These are phyloP conservation scores for Russula lepida DNA, from an alignment of 768 basidiomycete species.

Conservation along the genomic window DNA sequence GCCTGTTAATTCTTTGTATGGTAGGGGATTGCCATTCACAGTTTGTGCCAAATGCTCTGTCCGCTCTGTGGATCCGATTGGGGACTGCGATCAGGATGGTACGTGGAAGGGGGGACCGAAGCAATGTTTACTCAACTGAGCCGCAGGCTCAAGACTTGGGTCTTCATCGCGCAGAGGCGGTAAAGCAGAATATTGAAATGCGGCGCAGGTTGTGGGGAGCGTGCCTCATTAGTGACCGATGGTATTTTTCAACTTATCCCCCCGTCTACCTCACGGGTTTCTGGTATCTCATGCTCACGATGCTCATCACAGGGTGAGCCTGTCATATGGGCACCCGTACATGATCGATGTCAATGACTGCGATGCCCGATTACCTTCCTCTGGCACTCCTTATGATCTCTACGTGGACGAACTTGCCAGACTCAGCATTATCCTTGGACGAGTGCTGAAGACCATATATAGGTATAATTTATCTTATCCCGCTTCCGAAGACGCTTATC, in stretches of 20 bases:
- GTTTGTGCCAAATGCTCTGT: slow-evolving; percentile 77
- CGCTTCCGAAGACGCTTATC: background rate
- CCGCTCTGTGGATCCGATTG: slow-evolving; percentile 77
- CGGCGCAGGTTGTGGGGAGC: slow-evolving; percentile 88
- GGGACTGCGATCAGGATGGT: slow-evolving; percentile 94
- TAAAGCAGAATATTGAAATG: slow-evolving; percentile 76
- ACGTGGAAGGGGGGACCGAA: slow-evolving; percentile 25
- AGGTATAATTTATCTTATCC: slow-evolving; percentile 38
- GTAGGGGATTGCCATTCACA: slow-evolving; percentile 86
- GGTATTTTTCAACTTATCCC: slow-evolving; percentile 40
- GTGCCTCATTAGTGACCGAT: slow-evolving; percentile 91
- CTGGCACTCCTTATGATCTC: slow-evolving; percentile 66
- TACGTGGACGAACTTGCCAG: slow-evolving; percentile 91
- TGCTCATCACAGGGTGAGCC: slow-evolving; percentile 54
- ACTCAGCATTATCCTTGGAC: slow-evolving; percentile 83
- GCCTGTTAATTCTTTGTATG: slow-evolving; percentile 79
- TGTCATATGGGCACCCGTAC: slow-evolving; percentile 87
- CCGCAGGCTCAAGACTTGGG: slow-evolving; percentile 91
- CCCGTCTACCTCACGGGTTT: background rate
- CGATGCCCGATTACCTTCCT: slow-evolving; percentile 87
- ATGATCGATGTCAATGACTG: slow-evolving; percentile 98
- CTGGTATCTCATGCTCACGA: slow-evolving; percentile 9
- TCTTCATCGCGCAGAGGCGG: slow-evolving; percentile 84
- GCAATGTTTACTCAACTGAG: slow-evolving; percentile 1
- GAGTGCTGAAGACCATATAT: slow-evolving; percentile 90